Evolutionary conservation across 208 protist species (phyloP).

Genomic region (Acanthamoeba divionensis): DNA sequence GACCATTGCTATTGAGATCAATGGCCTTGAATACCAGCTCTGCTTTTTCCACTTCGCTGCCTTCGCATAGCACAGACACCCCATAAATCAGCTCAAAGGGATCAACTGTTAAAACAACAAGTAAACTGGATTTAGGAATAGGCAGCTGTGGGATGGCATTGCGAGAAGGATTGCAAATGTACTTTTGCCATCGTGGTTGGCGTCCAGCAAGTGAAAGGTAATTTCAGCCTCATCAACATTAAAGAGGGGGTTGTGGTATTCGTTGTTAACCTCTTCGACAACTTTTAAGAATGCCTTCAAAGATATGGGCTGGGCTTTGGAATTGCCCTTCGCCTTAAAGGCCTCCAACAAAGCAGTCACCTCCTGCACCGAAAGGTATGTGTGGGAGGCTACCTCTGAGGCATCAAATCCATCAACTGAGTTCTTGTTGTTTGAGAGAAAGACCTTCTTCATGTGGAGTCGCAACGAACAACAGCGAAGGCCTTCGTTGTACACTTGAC

Average conservation of each 20-base stretch:
- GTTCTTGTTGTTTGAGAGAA: too few species aligned
- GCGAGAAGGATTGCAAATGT: background rate
- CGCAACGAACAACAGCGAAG: too few species aligned
- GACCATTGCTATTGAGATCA: constrained; percentile 27
- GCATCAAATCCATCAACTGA: background rate
- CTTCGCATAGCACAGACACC: constrained; percentile 36
- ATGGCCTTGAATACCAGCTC: constrained; percentile 46
- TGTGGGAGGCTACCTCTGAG: background rate
- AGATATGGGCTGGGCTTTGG: constrained; percentile 17
- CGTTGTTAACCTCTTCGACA: constrained; percentile 19
- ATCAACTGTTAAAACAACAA: background rate
- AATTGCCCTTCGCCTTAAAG: constrained; percentile 22
- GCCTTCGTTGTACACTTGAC: too few species aligned
- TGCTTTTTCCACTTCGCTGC: constrained; percentile 1
- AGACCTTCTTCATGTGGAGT: too few species aligned
- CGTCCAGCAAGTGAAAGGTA: constrained; percentile 22
- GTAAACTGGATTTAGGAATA: background rate
- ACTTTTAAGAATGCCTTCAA: constrained; percentile 42
- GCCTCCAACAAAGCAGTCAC: background rate
- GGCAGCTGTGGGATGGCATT: background rate
- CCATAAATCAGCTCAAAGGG: constrained; percentile 45
- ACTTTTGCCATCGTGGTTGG: constrained; percentile 50
- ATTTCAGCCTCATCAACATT: constrained; percentile 6
- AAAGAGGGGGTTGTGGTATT: constrained; percentile 37
- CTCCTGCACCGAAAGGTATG: background rate